A percentile compares a stretch with the other conserved stretches of the same genome.
Conservation (phyloP, 768 basidiomycete species). For the Phylloporus sp. region DNA sequence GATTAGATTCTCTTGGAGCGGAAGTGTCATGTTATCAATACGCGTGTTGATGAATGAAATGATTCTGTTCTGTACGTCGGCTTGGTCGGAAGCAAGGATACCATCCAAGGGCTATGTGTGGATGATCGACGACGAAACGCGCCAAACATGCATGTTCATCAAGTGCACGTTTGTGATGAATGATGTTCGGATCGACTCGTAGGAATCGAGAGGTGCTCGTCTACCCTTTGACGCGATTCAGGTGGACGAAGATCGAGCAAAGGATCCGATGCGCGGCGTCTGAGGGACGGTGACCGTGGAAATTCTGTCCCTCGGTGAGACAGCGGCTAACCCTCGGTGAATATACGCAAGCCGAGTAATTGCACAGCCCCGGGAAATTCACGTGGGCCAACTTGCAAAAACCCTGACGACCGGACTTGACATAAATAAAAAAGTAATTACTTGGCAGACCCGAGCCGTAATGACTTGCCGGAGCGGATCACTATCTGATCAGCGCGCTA, state of each 20-base stretch:
- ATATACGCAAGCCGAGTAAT: too few relatives aligned
- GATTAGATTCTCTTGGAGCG: background rate
- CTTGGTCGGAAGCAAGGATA: background rate
- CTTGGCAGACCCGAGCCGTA: too few relatives aligned
- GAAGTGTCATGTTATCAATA: background rate
- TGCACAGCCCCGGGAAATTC: too few relatives aligned
- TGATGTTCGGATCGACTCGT: background rate
- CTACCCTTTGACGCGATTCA: background rate
- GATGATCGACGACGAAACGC: background rate
- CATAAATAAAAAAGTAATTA: too few relatives aligned
- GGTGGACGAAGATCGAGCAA: background rate
- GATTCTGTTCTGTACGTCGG: background rate
- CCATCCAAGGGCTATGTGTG: background rate
- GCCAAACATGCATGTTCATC: background rate
- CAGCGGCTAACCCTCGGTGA: too few relatives aligned
- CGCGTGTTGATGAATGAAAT: background rate
- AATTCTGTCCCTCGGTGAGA: too few relatives aligned
- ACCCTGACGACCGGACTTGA: too few relatives aligned
- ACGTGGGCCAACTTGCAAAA: too few relatives aligned
- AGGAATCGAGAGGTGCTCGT: background rate
- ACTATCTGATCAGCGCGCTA: constrained; percentile 2
- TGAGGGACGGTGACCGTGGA: too few relatives aligned
- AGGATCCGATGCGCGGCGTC: background rate
- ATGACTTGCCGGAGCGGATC: constrained; percentile 1
- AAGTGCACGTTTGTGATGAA: background rate